Evolutionary conservation across 768 basidiomycete species (phyloP).

Genomic region (Panaeolus cyanescens): DNA sequence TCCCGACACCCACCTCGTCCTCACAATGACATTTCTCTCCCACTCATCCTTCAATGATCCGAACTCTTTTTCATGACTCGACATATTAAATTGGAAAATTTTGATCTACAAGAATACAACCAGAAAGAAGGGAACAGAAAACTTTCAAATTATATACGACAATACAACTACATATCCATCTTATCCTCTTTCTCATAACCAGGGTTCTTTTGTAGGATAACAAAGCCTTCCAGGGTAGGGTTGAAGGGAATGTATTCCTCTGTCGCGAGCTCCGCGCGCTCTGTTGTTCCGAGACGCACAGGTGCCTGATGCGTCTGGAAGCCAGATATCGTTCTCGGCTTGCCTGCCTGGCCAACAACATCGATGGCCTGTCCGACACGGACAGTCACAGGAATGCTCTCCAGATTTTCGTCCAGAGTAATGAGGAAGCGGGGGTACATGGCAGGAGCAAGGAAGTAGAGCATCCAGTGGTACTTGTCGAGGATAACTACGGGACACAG

Average conservation of each 20-base stretch:
- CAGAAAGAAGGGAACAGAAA: background rate
- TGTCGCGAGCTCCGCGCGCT: constrained; percentile 93
- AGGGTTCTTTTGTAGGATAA: constrained; percentile 90
- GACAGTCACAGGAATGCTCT: constrained; percentile 85
- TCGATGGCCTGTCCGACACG: constrained; percentile 98
- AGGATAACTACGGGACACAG: constrained; percentile 67
- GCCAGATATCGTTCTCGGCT: constrained; percentile 92
- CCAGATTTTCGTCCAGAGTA: constrained; percentile 90
- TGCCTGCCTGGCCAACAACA: constrained; percentile 96
- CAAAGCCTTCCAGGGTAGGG: constrained; percentile 89
- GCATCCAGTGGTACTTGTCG: constrained; percentile 98
- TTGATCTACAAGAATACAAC: constrained; percentile 1
- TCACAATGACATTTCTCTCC: background rate
- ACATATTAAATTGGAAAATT: background rate
- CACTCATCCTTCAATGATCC: background rate
- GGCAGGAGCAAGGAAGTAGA: constrained; percentile 92
- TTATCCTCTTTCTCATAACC: constrained; percentile 86
- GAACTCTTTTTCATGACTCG: background rate
- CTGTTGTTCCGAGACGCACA: constrained; percentile 91
- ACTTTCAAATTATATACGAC: constrained; percentile 4
- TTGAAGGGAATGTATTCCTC: constrained; percentile 95
- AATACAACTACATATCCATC: constrained; percentile 63
- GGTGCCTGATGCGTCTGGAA: constrained; percentile 99
- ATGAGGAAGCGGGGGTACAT: constrained; percentile 99
- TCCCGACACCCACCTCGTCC: background rate